These are phyloP conservation scores for Secale cereale DNA, from an alignment of 176 grass and related monocot genomes.

Conservation along the genomic window DNA sequence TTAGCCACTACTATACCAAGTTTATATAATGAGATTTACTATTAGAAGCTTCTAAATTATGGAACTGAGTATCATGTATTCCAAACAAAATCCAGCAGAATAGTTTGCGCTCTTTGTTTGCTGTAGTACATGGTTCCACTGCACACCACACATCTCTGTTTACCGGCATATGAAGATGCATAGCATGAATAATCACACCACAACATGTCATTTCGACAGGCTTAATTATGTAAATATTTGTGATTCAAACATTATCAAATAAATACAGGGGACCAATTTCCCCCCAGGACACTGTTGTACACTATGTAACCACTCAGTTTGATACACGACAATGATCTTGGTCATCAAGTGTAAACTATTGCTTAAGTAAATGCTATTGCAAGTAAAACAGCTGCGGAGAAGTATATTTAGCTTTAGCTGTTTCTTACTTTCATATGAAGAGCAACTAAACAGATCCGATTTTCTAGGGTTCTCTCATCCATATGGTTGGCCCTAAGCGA, in stretches of 20 bases:
- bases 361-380: background rate
- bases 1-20: background rate
- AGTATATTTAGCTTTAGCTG: background rate
- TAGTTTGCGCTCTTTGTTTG: too few species aligned
- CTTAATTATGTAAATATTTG: background rate
- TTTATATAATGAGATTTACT: background rate
- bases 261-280: background rate
- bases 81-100: background rate
- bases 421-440: background rate
- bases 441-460: background rate
- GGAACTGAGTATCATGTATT: background rate
- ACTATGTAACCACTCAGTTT: background rate
- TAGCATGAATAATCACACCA: background rate
- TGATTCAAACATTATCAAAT: background rate
- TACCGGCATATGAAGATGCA: too few species aligned
- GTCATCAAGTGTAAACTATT: background rate
- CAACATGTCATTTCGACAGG: background rate
- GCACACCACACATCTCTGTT: too few species aligned
- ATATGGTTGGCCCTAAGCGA: conserved; percentile 18
- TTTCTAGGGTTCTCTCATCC: conserved; percentile 20
- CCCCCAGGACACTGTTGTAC: background rate
- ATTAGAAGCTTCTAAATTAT: background rate
- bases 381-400: background rate
- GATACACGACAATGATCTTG: background rate
- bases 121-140: too few species aligned